A percentile compares a stretch with the other conserved stretches of the same genome.
Evolutionary conservation across 345 rosid species (phyloP).

Genomic region (Ceriops zippeliana): DNA sequence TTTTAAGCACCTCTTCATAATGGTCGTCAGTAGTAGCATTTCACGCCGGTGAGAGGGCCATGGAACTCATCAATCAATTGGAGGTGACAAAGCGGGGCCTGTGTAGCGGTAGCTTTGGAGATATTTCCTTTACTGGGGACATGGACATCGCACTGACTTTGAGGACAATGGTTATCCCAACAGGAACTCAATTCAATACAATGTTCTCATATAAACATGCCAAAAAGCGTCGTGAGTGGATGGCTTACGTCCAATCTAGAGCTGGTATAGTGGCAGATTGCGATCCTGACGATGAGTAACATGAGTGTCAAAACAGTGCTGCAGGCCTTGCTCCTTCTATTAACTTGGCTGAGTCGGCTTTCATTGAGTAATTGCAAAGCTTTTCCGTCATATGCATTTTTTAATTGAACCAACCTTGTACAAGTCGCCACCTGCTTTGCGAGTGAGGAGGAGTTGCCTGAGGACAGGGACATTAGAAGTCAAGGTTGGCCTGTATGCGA

Average conservation of each 20-base stretch:
- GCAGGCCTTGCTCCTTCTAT: slow-evolving; percentile 84
- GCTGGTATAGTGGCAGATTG: slow-evolving; percentile 88
- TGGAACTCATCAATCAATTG: slow-evolving; percentile 73
- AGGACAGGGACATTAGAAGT: too few relatives aligned
- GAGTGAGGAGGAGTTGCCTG: too few relatives aligned
- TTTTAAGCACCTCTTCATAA: neutral
- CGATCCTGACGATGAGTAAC: slow-evolving; percentile 64
- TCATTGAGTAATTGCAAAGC: slow-evolving; percentile 32
- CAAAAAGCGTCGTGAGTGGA: slow-evolving; percentile 59
- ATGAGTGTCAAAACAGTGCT: slow-evolving; percentile 73
- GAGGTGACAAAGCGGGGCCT: slow-evolving; percentile 86
- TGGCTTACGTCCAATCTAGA: slow-evolving; percentile 81
- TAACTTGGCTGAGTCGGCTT: slow-evolving; percentile 77
- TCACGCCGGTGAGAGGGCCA: slow-evolving; percentile 55
- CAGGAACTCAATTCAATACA: slow-evolving; percentile 57
- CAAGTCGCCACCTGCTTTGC: too few relatives aligned
- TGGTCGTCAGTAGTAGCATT: slow-evolving; percentile 9
- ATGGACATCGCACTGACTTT: slow-evolving; percentile 86
- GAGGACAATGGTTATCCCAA: slow-evolving; percentile 77
- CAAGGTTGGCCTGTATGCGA: too few relatives aligned
- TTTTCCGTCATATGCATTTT: too few relatives aligned
- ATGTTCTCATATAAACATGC: slow-evolving; percentile 40
- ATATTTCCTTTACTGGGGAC: slow-evolving; percentile 69
- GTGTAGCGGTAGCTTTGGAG: slow-evolving; percentile 79
- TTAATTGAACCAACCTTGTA: too few relatives aligned